These are phyloP conservation scores for Boletus coccyginus DNA, from an alignment of 768 basidiomycete species.

Conservation along the genomic window DNA sequence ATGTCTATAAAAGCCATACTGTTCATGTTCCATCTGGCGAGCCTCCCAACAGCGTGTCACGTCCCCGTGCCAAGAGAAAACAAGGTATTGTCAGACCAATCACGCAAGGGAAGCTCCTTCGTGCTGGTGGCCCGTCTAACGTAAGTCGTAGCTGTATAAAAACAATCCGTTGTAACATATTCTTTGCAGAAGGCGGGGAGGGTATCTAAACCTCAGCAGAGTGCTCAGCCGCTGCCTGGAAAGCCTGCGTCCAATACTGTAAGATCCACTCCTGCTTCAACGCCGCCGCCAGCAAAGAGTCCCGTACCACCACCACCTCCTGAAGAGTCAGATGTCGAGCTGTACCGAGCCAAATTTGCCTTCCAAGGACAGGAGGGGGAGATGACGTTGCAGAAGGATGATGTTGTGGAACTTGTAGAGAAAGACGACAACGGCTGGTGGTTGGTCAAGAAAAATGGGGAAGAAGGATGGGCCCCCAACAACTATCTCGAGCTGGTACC, in stretches of 20 bases:
- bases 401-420: conserved; percentile 86
- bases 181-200: conserved; percentile 42
- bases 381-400: conserved; percentile 86
- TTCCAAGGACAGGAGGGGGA: conserved; percentile 94
- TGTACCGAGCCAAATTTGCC: conserved; percentile 87
- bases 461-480: conserved; percentile 93
- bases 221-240: conserved; percentile 58
- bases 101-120: conserved; percentile 78
- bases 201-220: conserved; percentile 38
- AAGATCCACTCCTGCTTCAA: conserved; percentile 21
- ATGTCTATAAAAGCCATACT: conserved; percentile 90
- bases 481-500: conserved; percentile 87
- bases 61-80: conserved; percentile 84
- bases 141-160: conserved; percentile 30
- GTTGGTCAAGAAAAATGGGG: conserved; percentile 80
- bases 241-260: conserved; percentile 39
- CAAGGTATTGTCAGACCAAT: conserved; percentile 83
- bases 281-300: conserved; percentile 37
- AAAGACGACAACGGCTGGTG: conserved; percentile 98
- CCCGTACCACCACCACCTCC: conserved; percentile 55
- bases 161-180: background rate
- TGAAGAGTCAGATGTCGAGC: conserved; percentile 61
- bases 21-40: conserved; percentile 90
- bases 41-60: conserved; percentile 74
- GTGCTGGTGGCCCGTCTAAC: conserved; percentile 71